A percentile compares a stretch with the other conserved stretches of the same genome.
Evolutionary conservation across 345 rosid genomes (phyloP).

Genomic region (Salix udensis): DNA sequence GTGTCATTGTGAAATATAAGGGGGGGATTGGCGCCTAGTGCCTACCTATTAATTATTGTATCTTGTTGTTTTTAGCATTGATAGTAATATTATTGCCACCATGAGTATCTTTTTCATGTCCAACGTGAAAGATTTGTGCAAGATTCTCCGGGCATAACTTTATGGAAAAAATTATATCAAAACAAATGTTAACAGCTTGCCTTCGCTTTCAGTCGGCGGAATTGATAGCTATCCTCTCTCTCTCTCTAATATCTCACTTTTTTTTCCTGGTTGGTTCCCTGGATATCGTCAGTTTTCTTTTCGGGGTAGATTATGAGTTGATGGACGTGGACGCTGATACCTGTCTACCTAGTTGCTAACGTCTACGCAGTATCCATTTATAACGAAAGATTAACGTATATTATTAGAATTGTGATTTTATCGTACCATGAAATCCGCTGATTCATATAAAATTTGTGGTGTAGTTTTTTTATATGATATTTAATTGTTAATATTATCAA

Average conservation of each 20-base stretch:
- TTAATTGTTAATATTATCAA: no score
- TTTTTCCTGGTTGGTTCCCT: background rate
- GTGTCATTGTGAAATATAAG: constrained; percentile 15
- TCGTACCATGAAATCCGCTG: no score
- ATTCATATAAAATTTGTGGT: no score
- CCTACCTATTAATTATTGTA: background rate
- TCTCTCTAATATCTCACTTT: background rate
- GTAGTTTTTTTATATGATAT: no score
- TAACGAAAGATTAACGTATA: background rate
- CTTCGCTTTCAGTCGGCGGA: constrained; percentile 49
- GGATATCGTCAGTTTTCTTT: background rate
- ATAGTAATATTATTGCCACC: background rate
- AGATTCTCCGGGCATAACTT: constrained; percentile 77
- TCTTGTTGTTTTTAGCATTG: background rate
- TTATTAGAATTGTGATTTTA: background rate
- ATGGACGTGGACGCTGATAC: constrained; percentile 12
- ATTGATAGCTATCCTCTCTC: constrained; percentile 17
- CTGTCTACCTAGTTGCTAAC: background rate
- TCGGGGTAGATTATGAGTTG: background rate
- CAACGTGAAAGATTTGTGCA: constrained; percentile 70
- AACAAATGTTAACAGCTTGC: constrained; percentile 47
- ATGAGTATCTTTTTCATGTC: constrained; percentile 19
- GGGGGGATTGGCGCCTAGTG: background rate
- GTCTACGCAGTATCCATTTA: background rate
- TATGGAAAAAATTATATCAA: constrained; percentile 47